Evolutionary conservation across 495 filamentous ascomycete species (phyloP), one percentile per base, ranked within the genome.

Genomic region (Xylaria palmicola): DNA sequence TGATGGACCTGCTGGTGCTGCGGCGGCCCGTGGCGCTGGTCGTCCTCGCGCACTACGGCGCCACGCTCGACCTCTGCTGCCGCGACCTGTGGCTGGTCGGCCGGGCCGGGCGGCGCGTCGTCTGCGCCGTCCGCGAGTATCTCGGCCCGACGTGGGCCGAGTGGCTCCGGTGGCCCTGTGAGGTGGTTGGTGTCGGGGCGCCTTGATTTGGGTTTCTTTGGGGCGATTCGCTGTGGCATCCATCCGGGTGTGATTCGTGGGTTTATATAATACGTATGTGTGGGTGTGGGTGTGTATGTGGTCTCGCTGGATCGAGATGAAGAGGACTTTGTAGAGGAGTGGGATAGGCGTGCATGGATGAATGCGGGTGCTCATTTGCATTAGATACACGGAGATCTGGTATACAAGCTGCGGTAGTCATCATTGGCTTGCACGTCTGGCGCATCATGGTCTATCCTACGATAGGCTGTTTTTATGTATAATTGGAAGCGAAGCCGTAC

Each of bases 81-180:
- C 54, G 29, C 19, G 55, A 44, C 9, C 9, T 57, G 29, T 57
- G 55, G 55, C 47, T 57, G 55, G 55, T 57, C 17, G 55, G 55
- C 17, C 40, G 27, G 1, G 20, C 17, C n/a, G 55, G 55, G 29
- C 47, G 27, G 48, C 12, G 13, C 17, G 26, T 57, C 13, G 55
- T 57, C 6, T 29, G 37, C 17, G 55, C 55, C 12, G 20, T 57
- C 12, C n/a, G 10, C 8, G 19, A 1, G 3, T n/a, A 48, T 37
- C 40, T 57, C 12, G 55, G 54, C 12, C 6, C 55, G 26, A 19
- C 6, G 9, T 57, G 55, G 55, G 55, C 41, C 26, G 15, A 8
- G 29, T 48, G 29, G 29, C 55, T 57, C 27, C 55, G 20, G 19
- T 57, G 40, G 55, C 41, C 55, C 9, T 57, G 55, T 37, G 55